phyloP scores from a whole-genome alignment of 2,329 filamentous ascomycete species.

The Verticillium dahliae region DNA sequence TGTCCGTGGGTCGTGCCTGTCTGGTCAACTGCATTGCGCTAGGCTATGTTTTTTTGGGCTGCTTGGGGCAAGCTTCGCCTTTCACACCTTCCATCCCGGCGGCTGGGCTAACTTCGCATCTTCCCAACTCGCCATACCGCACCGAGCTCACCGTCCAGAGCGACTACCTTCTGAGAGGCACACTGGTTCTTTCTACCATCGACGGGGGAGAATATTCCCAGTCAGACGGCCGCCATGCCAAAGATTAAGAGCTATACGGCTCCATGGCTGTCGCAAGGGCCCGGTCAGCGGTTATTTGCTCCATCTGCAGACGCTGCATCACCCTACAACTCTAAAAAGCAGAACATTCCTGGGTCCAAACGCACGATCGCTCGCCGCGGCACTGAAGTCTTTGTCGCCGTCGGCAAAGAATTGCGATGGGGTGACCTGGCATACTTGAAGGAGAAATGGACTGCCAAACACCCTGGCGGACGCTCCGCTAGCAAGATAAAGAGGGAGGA shows the following conservation, averaged over 20 bases:
- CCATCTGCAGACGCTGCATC: slow-evolving; percentile 32
- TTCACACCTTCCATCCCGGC: background rate
- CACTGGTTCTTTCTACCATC: too few relatives aligned
- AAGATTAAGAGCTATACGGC: slow-evolving; percentile 82
- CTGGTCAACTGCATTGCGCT: background rate
- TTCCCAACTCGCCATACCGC: background rate
- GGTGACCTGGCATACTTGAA: slow-evolving; percentile 77
- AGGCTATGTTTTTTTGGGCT: background rate
- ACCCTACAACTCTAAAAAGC: slow-evolving; percentile 35
- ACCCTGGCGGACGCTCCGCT: slow-evolving; percentile 22
- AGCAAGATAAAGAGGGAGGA: slow-evolving; percentile 42
- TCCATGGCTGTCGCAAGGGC: slow-evolving; percentile 74
- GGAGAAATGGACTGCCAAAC: slow-evolving; percentile 37
- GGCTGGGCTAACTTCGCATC: background rate
- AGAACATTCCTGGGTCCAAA: slow-evolving; percentile 40
- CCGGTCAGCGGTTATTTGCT: slow-evolving; percentile 73
- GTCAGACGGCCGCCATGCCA: slow-evolving; percentile 54
- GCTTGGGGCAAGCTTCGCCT: background rate
- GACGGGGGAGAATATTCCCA: background rate
- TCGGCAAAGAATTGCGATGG: slow-evolving; percentile 88
- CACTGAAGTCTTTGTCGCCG: slow-evolving; percentile 82
- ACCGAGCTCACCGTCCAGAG: background rate
- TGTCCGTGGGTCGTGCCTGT: background rate
- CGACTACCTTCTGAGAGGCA: too few relatives aligned
- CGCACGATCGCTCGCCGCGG: slow-evolving; percentile 73